phyloP scores from a whole-genome alignment of 2,329 filamentous ascomycete species.

The Tolypocladium endophyticum region DNA sequence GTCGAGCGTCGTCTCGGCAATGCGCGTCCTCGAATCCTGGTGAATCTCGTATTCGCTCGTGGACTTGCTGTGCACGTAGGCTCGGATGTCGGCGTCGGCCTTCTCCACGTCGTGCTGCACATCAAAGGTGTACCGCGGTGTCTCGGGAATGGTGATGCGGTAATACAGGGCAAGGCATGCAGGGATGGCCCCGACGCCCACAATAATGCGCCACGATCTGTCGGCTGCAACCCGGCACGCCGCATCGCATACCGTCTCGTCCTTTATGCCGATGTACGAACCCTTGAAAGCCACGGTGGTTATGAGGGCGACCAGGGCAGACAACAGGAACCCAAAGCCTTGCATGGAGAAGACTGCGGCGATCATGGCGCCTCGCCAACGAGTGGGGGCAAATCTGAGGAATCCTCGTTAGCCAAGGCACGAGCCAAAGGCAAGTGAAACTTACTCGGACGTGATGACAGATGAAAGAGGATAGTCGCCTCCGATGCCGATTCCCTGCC shows the following conservation, averaged over 20 bases:
- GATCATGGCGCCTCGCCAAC: slow-evolving; percentile 77
- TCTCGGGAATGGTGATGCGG: slow-evolving; percentile 77
- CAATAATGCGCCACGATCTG: slow-evolving; percentile 72
- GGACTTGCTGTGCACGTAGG: slow-evolving; percentile 39
- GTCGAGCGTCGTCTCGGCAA: slow-evolving; percentile 41
- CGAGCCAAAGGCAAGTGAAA: background rate
- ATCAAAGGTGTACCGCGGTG: slow-evolving; percentile 75
- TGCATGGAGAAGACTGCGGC: slow-evolving; percentile 79
- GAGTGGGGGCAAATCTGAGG: slow-evolving; percentile 62
- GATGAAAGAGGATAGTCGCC: slow-evolving; percentile 75
- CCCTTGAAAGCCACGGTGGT: slow-evolving; percentile 54
- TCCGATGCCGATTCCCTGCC: slow-evolving; percentile 59
- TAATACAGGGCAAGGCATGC: slow-evolving; percentile 76
- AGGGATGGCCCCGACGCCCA: slow-evolving; percentile 69
- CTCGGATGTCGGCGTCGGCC: slow-evolving; percentile 61
- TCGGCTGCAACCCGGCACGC: slow-evolving; percentile 62
- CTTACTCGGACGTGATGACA: slow-evolving; percentile 67
- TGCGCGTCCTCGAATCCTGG: slow-evolving; percentile 40
- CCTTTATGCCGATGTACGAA: slow-evolving; percentile 31
- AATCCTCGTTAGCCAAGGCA: background rate
- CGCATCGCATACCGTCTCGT: slow-evolving; percentile 40
- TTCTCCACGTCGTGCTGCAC: slow-evolving; percentile 66
- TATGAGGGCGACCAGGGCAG: slow-evolving; percentile 60
- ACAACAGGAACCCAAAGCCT: slow-evolving; percentile 65
- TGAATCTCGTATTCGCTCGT: slow-evolving; percentile 37